Percentiles rank a stretch among this genome's conserved stretches.
phyloP scores from a whole-genome alignment of 306 rosid genomes.

The Citrullus colocynthis region DNA sequence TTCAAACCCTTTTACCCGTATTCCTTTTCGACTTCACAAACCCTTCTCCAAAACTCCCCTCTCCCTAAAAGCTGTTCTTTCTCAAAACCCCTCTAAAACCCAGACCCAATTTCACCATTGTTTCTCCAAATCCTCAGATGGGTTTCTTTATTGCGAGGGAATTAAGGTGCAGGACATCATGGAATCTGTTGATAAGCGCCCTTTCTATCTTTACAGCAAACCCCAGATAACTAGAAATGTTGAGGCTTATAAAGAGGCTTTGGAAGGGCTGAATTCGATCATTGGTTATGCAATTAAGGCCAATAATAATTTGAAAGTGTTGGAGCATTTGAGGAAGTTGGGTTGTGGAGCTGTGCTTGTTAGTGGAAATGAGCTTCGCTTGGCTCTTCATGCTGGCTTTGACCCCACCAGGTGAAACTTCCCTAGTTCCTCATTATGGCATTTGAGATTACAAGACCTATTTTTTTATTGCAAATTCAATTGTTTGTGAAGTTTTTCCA shows the following conservation, averaged over 20 bases:
- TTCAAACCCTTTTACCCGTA: conserved; percentile 21
- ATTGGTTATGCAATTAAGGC: conserved; percentile 94
- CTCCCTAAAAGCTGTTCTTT: conserved; percentile 41
- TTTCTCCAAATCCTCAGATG: conserved; percentile 70
- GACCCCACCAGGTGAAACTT: conserved; percentile 62
- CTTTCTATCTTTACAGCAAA: conserved; percentile 84
- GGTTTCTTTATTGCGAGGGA: conserved; percentile 61
- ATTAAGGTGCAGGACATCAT: conserved; percentile 67
- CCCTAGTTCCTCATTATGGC: neutral
- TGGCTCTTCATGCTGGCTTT: conserved; percentile 78
- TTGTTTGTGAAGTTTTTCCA: neutral
- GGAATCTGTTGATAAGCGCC: conserved; percentile 77
- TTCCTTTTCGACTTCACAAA: conserved; percentile 1
- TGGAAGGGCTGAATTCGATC: conserved; percentile 56
- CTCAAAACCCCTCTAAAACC: conserved; percentile 40
- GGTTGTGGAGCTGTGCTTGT: conserved; percentile 98
- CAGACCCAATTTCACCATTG: conserved; percentile 38
- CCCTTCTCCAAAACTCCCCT: conserved; percentile 14
- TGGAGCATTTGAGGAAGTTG: conserved; percentile 68
- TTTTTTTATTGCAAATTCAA: neutral
- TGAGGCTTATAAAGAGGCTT: conserved; percentile 66
- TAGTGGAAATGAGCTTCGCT: conserved; percentile 77
- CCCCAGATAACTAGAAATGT: conserved; percentile 78
- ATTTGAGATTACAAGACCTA: neutral
- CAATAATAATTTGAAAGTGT: conserved; percentile 77